phyloP scores from a whole-genome alignment of 805 yeast genomes.

The Lipomyces oligophaga region DNA sequence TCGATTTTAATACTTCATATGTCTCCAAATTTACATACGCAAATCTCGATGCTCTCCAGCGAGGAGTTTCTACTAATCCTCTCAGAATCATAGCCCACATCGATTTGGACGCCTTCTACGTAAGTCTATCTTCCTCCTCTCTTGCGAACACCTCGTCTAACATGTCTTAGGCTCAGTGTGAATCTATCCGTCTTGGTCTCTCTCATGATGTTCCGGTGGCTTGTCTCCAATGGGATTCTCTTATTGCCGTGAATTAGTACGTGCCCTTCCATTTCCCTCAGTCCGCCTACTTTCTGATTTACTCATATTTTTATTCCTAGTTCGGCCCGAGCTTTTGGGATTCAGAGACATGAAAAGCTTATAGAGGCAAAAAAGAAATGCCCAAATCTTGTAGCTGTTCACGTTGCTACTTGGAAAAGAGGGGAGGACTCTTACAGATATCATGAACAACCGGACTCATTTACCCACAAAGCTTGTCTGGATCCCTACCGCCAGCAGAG shows the following conservation, averaged over 20 bases:
- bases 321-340: conserved; percentile 82
- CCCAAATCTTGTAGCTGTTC: conserved; percentile 71
- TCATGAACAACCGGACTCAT: conserved; percentile 51
- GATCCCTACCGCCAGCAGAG: conserved; percentile 91
- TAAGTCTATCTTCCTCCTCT: conserved; percentile 9
- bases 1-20: too few relatives aligned
- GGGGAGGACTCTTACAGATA: conserved; percentile 86
- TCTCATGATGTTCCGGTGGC: conserved; percentile 76
- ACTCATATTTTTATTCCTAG: conserved; percentile 43
- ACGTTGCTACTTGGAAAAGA: conserved; percentile 87
- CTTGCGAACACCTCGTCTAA: neutral
- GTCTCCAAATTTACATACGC: conserved; percentile 14
- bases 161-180: conserved; percentile 61
- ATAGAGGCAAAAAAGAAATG: conserved; percentile 70
- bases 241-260: conserved; percentile 70
- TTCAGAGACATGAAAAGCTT: conserved; percentile 70
- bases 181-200: conserved; percentile 67
- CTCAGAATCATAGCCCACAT: conserved; percentile 77
- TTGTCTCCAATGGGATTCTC: conserved; percentile 86
- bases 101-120: conserved; percentile 92
- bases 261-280: conserved; percentile 10
- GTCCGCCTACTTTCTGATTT: neutral
- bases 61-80: conserved; percentile 35
- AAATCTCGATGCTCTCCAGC: conserved; percentile 12
- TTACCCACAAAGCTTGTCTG: conserved; percentile 72